Percentiles rank a stretch among this genome's conserved stretches.
Evolutionary conservation across 257 asterid genomes (phyloP).

Genomic region (Mitragyna speciosa): DNA sequence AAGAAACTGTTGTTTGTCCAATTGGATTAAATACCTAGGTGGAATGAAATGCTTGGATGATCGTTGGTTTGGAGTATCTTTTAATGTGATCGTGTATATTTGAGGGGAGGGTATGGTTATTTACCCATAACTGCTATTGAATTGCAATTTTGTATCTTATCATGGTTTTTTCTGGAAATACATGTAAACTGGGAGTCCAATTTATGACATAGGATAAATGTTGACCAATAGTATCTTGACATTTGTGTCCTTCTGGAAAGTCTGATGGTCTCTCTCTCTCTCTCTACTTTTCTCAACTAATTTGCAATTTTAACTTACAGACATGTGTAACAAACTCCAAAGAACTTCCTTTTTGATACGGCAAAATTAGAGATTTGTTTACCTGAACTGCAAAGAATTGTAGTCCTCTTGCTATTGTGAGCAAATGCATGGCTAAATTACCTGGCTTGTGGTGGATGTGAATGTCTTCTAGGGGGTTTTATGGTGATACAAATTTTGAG

Average conservation of each 20-base stretch:
- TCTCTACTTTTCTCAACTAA: not conserved
- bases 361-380: too few species aligned
- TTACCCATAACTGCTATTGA: not conserved
- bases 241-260: not conserved
- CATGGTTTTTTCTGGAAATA: not conserved
- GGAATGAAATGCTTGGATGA: not conserved
- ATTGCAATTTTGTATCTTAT: not conserved
- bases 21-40: too few species aligned
- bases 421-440: too few species aligned
- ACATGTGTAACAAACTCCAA: too few species aligned
- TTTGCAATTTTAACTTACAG: too few species aligned
- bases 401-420: too few species aligned
- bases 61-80: not conserved
- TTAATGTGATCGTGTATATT: not conserved
- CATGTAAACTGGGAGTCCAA: not conserved
- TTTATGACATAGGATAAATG: not conserved
- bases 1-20: not conserved
- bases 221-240: not conserved
- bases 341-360: too few species aligned
- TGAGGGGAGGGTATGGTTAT: not conserved
- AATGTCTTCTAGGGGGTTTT: too few species aligned
- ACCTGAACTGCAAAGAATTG: too few species aligned
- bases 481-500: too few species aligned
- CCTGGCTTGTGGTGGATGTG: too few species aligned
- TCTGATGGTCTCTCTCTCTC: not conserved